Base-by-base conservation (phyloP, 2,329 filamentous ascomycete genomes). In the Ophioceras dolichostomum region DNA sequence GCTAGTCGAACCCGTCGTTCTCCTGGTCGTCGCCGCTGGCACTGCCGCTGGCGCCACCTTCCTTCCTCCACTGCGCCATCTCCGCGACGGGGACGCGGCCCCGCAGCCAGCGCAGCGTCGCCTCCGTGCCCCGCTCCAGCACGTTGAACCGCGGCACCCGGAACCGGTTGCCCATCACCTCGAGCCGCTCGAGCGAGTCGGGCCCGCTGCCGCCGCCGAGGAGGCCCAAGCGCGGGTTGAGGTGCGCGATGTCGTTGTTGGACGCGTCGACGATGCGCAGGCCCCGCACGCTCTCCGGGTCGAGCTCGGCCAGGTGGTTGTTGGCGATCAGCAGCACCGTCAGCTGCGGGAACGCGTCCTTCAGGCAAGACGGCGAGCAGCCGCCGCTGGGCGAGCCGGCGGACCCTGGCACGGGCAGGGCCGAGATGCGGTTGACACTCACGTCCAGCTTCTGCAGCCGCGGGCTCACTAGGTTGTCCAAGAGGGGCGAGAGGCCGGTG, bases 161-260 rank as follows among this genome's bases (percentile, higher is more conserved):
- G 60, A 96, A 96, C 22, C 78, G 70, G 54, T 96, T 96, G 0
- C 87, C 87, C 20, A 73, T 74, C 4, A 94, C 81, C 34, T 94
- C 81, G 9, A 95, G 62, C 38, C 72, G 57, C 67, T 82, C 62
- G 60, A 75, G 44, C 48, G 76, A 61, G 2, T 67, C 66, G 4
- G 56, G 65, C 2, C 78, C 79, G 17, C 79, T 78, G 1, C 94
- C 65, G 7, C 79, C 28, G 18, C 79, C 78, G 0, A 94, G 65
- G 10, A 94, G 63, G 1, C 89, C 89, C 10, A 96, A 68, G 7
- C 79, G 76, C 0, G 88, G 82, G 42, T 91, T 84, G 12, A 96
- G 62, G 33, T 76, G 73, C n/a, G 73, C 73, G 43, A 96, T 85
- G 36, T 89, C 81, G 51, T 96, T 96, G 56, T 86, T 88, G 45